phyloP scores from a whole-genome alignment of 441 rosid species.

The Raphanus hybrid region DNA sequence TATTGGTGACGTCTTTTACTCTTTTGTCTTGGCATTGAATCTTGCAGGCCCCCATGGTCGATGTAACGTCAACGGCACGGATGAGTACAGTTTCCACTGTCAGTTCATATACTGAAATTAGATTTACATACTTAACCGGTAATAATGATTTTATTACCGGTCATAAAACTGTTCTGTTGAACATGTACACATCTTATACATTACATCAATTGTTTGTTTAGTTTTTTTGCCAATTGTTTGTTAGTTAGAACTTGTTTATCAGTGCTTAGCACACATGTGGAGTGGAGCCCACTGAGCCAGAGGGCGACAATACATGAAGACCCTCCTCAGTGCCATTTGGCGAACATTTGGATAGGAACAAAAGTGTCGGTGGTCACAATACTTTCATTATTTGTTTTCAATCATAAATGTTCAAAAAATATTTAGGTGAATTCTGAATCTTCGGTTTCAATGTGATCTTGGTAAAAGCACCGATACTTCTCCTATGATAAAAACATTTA shows the following conservation, averaged over 20 bases:
- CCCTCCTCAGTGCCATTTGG: constrained; percentile 3
- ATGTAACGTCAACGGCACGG: constrained; percentile 33
- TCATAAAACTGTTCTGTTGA: background rate
- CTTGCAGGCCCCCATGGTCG: constrained; percentile 29
- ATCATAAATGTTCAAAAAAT: background rate
- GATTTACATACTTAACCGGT: constrained; percentile 11
- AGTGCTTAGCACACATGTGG: constrained; percentile 2
- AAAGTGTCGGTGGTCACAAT: constrained; percentile 40
- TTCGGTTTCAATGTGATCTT: constrained; percentile 21
- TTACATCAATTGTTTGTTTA: constrained; percentile 16
- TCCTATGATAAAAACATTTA: background rate
- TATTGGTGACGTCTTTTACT: background rate
- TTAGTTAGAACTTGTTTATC: constrained; percentile 24
- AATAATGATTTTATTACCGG: background rate
- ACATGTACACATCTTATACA: background rate
- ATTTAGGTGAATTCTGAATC: constrained; percentile 15
- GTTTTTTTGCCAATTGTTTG: constrained; percentile 15
- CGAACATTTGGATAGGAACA: constrained; percentile 32
- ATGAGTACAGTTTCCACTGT: constrained; percentile 18
- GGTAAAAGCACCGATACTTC: constrained; percentile 31
- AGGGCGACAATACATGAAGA: background rate
- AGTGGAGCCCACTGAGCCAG: constrained; percentile 25
- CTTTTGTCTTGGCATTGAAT: constrained; percentile 18
- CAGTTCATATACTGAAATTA: background rate
- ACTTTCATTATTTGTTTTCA: background rate